phyloP scores from a whole-genome alignment of 2,329 filamentous ascomycete genomes.

The Colletotrichum sp. region DNA sequence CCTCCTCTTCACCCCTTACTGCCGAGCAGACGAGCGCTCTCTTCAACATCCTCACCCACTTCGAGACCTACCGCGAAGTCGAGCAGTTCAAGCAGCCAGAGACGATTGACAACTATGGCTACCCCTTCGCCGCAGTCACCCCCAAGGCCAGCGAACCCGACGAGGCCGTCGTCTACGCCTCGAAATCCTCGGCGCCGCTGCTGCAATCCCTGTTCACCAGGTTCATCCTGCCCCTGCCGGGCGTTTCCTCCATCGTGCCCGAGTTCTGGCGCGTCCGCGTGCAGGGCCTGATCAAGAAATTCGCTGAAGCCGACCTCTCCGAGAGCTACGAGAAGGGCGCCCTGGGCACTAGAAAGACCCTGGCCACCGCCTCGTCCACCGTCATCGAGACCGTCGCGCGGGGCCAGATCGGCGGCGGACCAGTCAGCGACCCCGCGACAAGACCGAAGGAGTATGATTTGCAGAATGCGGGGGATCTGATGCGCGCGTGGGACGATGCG shows the following conservation, averaged over 20 bases:
- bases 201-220: constrained; percentile 72
- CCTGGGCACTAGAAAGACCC: constrained; percentile 75
- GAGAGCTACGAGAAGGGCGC: constrained; percentile 84
- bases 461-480: constrained; percentile 63
- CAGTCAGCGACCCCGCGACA: constrained; percentile 20
- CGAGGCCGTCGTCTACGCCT: constrained; percentile 25
- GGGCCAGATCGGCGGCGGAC: constrained; percentile 68
- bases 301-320: constrained; percentile 73
- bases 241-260: constrained; percentile 64
- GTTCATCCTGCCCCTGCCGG: constrained; percentile 70
- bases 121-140: constrained; percentile 60
- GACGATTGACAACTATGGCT: constrained; percentile 71
- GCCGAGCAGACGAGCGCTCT: constrained; percentile 55
- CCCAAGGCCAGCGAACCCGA: neutral
- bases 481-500: constrained; percentile 70
- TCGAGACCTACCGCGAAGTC: constrained; percentile 71
- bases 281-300: constrained; percentile 62
- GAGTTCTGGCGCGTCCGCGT: constrained; percentile 72
- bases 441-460: constrained; percentile 57
- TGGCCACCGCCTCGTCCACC: constrained; percentile 74
- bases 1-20: constrained; percentile 27
- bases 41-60: constrained; percentile 64
- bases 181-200: constrained; percentile 62
- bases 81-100: constrained; percentile 71
- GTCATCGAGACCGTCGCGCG: constrained; percentile 73